Percentiles rank a stretch among this genome's conserved stretches.
Conservation (phyloP, 441 rosid genomes). For the Adansonia gregorii region DNA sequence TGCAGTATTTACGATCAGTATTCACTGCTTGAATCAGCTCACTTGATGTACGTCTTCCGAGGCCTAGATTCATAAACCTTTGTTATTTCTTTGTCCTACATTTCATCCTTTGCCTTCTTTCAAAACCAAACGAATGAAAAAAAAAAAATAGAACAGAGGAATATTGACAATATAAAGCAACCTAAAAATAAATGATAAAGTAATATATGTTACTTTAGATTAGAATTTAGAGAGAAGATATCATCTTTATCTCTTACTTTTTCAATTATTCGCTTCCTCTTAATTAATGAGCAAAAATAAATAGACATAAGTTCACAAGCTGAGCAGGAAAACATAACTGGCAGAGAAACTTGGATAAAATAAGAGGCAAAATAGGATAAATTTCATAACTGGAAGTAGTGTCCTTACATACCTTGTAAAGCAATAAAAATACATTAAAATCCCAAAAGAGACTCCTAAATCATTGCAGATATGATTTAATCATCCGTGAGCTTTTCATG, state of each 20-base stretch:
- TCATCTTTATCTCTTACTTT: neutral
- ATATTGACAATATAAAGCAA: neutral
- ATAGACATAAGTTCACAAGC: neutral
- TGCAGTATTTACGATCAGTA: too few relatives aligned
- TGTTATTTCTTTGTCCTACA: neutral
- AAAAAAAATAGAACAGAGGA: neutral
- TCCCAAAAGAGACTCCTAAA: neutral
- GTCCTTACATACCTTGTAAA: neutral
- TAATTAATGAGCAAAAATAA: neutral
- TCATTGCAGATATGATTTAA: neutral
- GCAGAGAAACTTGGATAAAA: neutral
- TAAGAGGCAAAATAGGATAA: neutral
- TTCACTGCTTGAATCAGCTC: neutral
- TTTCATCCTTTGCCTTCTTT: neutral
- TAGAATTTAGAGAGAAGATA: neutral
- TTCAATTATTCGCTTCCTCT: neutral
- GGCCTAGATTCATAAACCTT: neutral
- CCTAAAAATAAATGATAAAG: neutral
- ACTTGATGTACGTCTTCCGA: neutral
- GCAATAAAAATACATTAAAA: neutral
- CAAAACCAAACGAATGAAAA: neutral
- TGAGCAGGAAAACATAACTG: neutral
- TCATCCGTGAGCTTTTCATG: neutral
- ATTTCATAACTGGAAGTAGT: neutral
- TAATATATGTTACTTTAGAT: neutral